phyloP scores from a whole-genome alignment of 768 basidiomycete species.

The Termitomyces sp. region DNA sequence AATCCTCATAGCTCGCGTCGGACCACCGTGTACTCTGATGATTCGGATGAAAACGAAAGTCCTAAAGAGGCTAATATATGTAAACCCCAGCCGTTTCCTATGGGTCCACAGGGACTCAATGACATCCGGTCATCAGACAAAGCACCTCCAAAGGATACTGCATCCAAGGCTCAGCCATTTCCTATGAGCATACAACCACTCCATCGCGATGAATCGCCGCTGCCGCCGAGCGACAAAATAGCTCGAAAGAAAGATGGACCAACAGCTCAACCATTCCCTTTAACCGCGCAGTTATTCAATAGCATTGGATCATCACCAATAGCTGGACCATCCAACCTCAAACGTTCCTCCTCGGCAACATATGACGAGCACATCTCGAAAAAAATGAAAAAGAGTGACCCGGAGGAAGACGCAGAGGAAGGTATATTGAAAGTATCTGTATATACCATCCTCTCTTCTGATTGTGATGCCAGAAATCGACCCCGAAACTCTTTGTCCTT shows the following conservation, averaged over 20 bases:
- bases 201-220: constrained; percentile 24
- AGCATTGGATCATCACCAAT: constrained; percentile 23
- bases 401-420: constrained; percentile 20
- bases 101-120: constrained; percentile 40
- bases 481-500: constrained; percentile 71
- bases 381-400: constrained; percentile 23
- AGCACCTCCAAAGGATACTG: neutral
- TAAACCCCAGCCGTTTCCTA: constrained; percentile 36
- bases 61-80: neutral
- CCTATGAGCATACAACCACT: constrained; percentile 47
- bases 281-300: constrained; percentile 41
- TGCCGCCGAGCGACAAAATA: neutral
- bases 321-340: constrained; percentile 13
- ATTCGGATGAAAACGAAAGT: neutral
- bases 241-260: neutral
- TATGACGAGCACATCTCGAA: constrained; percentile 23
- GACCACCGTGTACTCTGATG: constrained; percentile 2
- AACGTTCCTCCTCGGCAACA: constrained; percentile 26
- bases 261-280: constrained; percentile 36
- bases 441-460: neutral
- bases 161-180: constrained; percentile 29
- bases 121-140: constrained; percentile 23
- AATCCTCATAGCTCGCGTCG: neutral
- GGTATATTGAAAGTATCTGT: constrained; percentile 30
- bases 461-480: constrained; percentile 40